Base-by-base conservation (phyloP, 768 basidiomycete genomes). In the Amanita pseudoporphyria region DNA sequence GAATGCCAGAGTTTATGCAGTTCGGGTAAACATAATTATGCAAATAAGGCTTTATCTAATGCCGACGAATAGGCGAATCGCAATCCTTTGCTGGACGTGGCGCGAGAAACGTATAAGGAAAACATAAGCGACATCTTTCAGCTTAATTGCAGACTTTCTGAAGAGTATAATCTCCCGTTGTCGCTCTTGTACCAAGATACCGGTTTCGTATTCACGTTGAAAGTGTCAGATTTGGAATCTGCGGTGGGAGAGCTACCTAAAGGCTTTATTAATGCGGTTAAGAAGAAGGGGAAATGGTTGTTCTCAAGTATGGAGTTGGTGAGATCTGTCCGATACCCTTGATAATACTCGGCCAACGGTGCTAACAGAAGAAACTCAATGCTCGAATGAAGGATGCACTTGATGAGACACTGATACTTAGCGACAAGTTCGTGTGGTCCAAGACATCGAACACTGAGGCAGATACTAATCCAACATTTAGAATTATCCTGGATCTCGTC, bases 51-150 rank as follows among this genome's bases (percentile, higher is more conserved):
- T 38, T 12, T 26, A 22, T 37, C 36, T 13, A 14, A 26, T 9
- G 30, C 30, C 21, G 33, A 37, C 28, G 6, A 7, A 28, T 40
- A 85, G 77, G 86, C 89, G 2, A 86, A 87, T 53, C 77, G 74
- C 58, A 88, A 91, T 56, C 79, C 79, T 24, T 71, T 95, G 9
- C 81, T 99, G 26, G 95, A 98, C 55, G 91, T 98, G 6, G 96
- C 95, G 1, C 78, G 96, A 2, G 91, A 91, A 62, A 94, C 94
- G 0, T 97, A 84, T 69, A 89, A 85, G 57, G 94, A 99, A 63
- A 95, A 95, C 56, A 75, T 95, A 38, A 77, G 80, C 13, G 95
- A 99, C 59, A 90, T 96, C 47, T 81, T 82, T 54, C 74, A 82
- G 47, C 68, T 92, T 31, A 78, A 78, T 52, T 68, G 70, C 13